Evolutionary conservation across 805 yeast species (phyloP), one percentile per base, ranked within the genome.

Genomic region (Yamadazyma phyllophila): DNA sequence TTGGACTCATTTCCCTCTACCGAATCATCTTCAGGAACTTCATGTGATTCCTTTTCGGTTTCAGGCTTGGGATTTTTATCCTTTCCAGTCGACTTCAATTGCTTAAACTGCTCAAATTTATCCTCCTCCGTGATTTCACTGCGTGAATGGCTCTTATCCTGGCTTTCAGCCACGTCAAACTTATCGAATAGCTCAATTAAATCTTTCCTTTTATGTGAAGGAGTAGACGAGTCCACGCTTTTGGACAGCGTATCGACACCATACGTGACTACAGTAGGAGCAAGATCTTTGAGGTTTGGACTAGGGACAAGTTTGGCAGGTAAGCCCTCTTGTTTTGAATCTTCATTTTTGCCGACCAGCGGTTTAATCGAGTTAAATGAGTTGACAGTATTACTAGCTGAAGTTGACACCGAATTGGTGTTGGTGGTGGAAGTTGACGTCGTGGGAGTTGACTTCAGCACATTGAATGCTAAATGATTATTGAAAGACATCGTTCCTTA

Each of bases 401-500:
- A 40, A 3, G 40, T 24, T n/a, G 38, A 36, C 14, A 20, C 27
- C 13, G 35, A 39, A 34, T 44, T 44, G 20, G 39, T 31, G 38
- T 30, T 33, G 20, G 43, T 15, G 33, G 26, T 32, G 4, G 45
- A 13, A 7, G 74, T 69, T 13, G 74, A 69, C 2, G 75, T 70
- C 2, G 76, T 71, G 14, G 76, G 66, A 8, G 66, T 60, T 3
- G 76, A 56, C 51, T 71, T 71, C 20, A 67, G 54, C 16, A 69
- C 57, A 47, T 60, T 71, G 52, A 69, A 69, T 9, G 62, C 58
- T 43, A 63, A 29, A 29, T 41, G 61, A 39, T 59, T 63, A 41
- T 57, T 63, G 48, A 56, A 61, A 20, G 69, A 50, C 71, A 65
- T 63, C 17, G 17, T 39, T 20, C 38, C 9, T 35, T 35, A 10